These are phyloP conservation scores for Alternaria burnsii DNA, from an alignment of 2,329 filamentous ascomycete species.

Conservation along the genomic window DNA sequence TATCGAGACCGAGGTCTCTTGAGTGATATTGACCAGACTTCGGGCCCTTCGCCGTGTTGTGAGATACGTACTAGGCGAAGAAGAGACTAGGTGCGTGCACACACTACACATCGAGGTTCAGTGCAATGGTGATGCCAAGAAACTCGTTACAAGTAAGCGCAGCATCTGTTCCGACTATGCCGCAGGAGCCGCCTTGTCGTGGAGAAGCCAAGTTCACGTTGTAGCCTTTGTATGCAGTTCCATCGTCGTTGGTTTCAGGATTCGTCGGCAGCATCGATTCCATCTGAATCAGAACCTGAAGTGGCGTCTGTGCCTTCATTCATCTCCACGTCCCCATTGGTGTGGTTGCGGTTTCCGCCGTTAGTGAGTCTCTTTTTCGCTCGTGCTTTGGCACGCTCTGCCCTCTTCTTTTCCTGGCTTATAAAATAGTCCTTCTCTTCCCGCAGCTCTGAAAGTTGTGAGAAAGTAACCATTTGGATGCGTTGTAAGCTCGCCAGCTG, in stretches of 20 bases:
- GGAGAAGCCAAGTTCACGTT: not conserved
- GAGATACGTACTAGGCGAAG: conserved; percentile 24
- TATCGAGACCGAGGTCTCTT: not conserved
- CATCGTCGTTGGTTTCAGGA: conserved; percentile 8
- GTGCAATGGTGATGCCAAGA: conserved; percentile 8
- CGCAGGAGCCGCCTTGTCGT: conserved; percentile 1
- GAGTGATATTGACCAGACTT: conserved; percentile 15
- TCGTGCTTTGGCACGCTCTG: conserved; percentile 31
- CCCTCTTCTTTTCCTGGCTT: conserved; percentile 41
- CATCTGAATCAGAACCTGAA: conserved; percentile 32
- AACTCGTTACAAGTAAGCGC: not conserved
- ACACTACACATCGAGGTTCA: conserved; percentile 19
- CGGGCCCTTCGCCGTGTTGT: conserved; percentile 14
- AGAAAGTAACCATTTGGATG: conserved; percentile 56
- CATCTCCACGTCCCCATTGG: conserved; percentile 43
- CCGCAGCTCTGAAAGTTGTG: conserved; percentile 55
- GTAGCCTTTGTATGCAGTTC: conserved; percentile 3
- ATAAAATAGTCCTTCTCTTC: conserved; percentile 52
- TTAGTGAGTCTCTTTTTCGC: conserved; percentile 35
- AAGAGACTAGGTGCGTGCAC: conserved; percentile 11
- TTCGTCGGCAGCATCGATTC: conserved; percentile 20
- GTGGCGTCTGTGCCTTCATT: conserved; percentile 27
- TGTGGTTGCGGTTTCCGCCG: conserved; percentile 18
- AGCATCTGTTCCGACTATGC: conserved; percentile 19
- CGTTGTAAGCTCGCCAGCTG: conserved; percentile 56